phyloP scores from a whole-genome alignment of 1,284 basidiomycete species.

The Boletus hoseneyae region DNA sequence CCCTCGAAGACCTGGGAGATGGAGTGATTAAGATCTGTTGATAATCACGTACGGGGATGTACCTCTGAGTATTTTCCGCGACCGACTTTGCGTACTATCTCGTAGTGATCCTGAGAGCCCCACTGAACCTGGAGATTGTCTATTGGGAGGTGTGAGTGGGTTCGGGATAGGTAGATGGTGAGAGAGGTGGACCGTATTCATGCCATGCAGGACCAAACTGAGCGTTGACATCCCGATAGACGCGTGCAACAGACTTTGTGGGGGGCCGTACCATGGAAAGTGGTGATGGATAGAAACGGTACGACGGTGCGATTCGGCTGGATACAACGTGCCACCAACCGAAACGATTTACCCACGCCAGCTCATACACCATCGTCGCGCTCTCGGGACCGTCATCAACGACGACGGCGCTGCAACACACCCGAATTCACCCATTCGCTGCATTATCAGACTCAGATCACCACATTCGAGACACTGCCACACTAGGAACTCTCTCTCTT shows the following conservation, averaged over 20 bases:
- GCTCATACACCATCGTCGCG: conserved; percentile 15
- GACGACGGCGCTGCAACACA: conserved; percentile 16
- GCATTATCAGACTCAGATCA: conserved; percentile 45
- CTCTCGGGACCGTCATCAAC: conserved; percentile 43
- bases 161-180: conserved; percentile 7
- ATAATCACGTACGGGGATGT: conserved; percentile 21
- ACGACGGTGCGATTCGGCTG: neutral
- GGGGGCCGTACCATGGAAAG: conserved; percentile 60
- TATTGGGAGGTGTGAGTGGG: conserved; percentile 33
- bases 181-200: conserved; percentile 58
- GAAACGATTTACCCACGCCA: conserved; percentile 32
- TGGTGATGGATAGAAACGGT: conserved; percentile 4
- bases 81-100: conserved; percentile 96
- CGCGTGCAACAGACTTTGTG: conserved; percentile 69
- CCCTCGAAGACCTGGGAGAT: conserved; percentile 89
- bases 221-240: conserved; percentile 72
- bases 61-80: conserved; percentile 97
- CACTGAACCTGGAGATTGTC: conserved; percentile 93
- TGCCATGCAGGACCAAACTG: conserved; percentile 75
- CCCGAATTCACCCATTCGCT: conserved; percentile 25
- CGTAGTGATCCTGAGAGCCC: conserved; percentile 97
- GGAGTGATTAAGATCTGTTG: conserved; percentile 14
- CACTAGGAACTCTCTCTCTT: conserved; percentile 50
- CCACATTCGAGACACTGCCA: conserved; percentile 2
- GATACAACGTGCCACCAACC: conserved; percentile 13